Evolutionary conservation across 345 rosid species (phyloP).

Genomic region (Euphorbia pulcherrima): DNA sequence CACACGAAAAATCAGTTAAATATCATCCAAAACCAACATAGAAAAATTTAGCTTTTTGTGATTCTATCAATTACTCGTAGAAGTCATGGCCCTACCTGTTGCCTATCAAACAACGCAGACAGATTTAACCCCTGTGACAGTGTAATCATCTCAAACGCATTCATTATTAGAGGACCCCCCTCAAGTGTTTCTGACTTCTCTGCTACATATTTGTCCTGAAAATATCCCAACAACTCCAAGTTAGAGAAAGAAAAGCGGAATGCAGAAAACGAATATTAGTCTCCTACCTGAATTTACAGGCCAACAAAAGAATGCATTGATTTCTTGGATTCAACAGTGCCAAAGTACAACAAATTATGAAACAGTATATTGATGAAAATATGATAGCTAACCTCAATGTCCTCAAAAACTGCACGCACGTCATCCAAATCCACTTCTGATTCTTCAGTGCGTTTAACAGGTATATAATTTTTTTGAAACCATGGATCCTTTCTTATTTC

Average conservation of each 20-base stretch:
- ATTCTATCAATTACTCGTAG: slow-evolving; percentile 5
- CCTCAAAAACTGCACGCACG: slow-evolving; percentile 70
- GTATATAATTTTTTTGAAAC: slow-evolving; percentile 61
- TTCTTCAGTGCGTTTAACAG: slow-evolving; percentile 43
- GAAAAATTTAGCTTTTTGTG: background rate
- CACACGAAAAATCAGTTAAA: background rate
- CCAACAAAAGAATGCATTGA: slow-evolving; percentile 1
- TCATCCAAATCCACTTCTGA: slow-evolving; percentile 74
- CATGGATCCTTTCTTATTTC: slow-evolving; percentile 59
- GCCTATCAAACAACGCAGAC: slow-evolving; percentile 83
- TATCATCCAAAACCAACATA: background rate
- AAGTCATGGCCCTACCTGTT: slow-evolving; percentile 40
- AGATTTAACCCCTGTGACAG: slow-evolving; percentile 94
- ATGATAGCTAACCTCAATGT: slow-evolving; percentile 61
- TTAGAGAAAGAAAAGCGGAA: slow-evolving; percentile 6
- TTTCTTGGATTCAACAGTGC: slow-evolving; percentile 5
- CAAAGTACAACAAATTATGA: slow-evolving; percentile 1
- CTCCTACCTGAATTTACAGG: background rate
- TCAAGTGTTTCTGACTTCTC: slow-evolving; percentile 46
- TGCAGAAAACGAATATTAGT: slow-evolving; percentile 4
- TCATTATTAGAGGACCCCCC: slow-evolving; percentile 72
- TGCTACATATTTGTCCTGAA: slow-evolving; percentile 66
- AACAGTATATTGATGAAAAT: background rate
- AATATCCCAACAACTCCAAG: slow-evolving; percentile 14
- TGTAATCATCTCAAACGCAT: slow-evolving; percentile 96